Conservation (phyloP, 2,329 filamentous ascomycete genomes). For the Sphaerulina musiva region DNA sequence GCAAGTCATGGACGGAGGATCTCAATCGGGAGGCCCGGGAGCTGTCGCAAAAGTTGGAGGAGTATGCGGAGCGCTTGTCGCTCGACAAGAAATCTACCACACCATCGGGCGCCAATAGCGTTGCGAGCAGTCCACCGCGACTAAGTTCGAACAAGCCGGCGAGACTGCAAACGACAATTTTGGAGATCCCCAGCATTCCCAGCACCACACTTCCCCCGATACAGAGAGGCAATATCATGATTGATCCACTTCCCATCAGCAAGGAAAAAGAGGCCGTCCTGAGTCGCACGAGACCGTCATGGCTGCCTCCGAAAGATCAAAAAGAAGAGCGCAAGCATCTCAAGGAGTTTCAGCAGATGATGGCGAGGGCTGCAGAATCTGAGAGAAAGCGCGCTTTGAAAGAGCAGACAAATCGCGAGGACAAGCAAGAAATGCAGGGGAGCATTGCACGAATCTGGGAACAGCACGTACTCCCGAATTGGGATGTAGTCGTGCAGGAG, state of each 20-base stretch:
- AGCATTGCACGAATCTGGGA: slow-evolving; percentile 61
- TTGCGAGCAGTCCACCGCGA: slow-evolving; percentile 35
- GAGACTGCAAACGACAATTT: slow-evolving; percentile 25
- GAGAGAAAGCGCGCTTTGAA: slow-evolving; percentile 47
- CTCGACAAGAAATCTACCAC: slow-evolving; percentile 42
- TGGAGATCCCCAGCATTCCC: slow-evolving; percentile 44
- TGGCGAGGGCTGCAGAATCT: slow-evolving; percentile 56
- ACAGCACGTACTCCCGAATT: slow-evolving; percentile 67
- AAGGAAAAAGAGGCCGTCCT: slow-evolving; percentile 82
- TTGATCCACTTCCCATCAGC: slow-evolving; percentile 74
- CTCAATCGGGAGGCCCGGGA: slow-evolving; percentile 67
- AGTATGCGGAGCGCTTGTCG: slow-evolving; percentile 53
- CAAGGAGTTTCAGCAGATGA: slow-evolving; percentile 78
- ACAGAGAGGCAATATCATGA: slow-evolving; percentile 70
- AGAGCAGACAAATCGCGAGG: slow-evolving; percentile 48
- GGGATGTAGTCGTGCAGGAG: slow-evolving; percentile 63
- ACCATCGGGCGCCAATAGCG: slow-evolving; percentile 18
- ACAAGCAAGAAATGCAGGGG: slow-evolving; percentile 47
- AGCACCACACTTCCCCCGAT: slow-evolving; percentile 42
- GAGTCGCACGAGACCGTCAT: slow-evolving; percentile 69
- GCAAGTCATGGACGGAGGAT: slow-evolving; percentile 68
- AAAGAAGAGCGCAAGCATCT: slow-evolving; percentile 86
- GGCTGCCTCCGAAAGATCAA: slow-evolving; percentile 80
- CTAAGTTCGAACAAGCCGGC: slow-evolving; percentile 20
- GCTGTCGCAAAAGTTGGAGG: slow-evolving; percentile 73